Percentiles rank a stretch among this genome's conserved stretches.
Conservation (phyloP, 139 green algal genomes). For the Desmodesmus armatus region DNA sequence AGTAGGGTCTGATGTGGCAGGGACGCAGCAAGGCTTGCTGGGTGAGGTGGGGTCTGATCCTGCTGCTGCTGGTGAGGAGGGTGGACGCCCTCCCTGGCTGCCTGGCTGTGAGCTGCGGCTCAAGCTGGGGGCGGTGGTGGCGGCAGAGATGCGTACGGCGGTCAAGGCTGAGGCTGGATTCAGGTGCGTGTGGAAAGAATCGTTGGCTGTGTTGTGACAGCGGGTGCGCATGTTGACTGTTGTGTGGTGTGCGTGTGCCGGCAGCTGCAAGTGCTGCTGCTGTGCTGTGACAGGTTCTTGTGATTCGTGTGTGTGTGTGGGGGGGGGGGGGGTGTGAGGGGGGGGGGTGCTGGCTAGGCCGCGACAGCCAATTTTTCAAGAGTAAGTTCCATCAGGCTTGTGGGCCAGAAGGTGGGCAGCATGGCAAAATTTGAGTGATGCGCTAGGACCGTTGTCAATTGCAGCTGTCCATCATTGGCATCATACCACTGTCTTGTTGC, state of each 20-base stretch:
- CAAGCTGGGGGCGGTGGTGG: conserved; percentile 66
- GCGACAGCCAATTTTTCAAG: too few relatives aligned
- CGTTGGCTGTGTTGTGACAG: not conserved
- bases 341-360: too few relatives aligned
- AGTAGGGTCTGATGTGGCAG: not conserved
- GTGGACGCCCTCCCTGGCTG: too few relatives aligned
- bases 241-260: not conserved
- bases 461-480: too few relatives aligned
- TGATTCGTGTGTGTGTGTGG: too few relatives aligned
- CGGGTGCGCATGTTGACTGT: not conserved
- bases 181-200: too few relatives aligned
- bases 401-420: too few relatives aligned
- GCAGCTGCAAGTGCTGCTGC: not conserved
- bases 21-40: not conserved
- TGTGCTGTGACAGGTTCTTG: too few relatives aligned
- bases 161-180: conserved; percentile 65
- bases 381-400: too few relatives aligned
- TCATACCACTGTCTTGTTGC: not conserved
- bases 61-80: not conserved
- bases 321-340: too few relatives aligned
- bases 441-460: too few relatives aligned
- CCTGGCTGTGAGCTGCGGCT: conserved; percentile 59
- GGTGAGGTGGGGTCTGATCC: not conserved
- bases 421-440: too few relatives aligned
- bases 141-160: conserved; percentile 66